Percentiles rank a stretch among this genome's conserved stretches.
These are phyloP conservation scores for Xylogone sp. DNA, from an alignment of 2,329 filamentous ascomycete genomes.

Conservation along the genomic window DNA sequence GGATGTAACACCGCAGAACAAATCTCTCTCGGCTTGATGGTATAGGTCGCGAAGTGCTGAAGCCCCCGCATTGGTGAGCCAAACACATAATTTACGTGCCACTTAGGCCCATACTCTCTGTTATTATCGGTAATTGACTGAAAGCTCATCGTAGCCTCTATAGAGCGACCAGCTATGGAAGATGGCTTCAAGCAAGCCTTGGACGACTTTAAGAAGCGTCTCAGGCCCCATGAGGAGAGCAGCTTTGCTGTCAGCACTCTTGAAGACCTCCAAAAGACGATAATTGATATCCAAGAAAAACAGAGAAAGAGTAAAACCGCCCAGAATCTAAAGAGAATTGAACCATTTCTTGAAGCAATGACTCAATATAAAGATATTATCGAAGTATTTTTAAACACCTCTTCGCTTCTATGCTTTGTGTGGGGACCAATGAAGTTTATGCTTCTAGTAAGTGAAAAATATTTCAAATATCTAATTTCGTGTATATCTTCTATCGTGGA, in stretches of 20 bases:
- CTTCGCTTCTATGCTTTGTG: slow-evolving; percentile 28
- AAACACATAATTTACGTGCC: neutral
- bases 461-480: neutral
- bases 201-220: slow-evolving; percentile 7
- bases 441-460: slow-evolving; percentile 19
- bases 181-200: slow-evolving; percentile 9
- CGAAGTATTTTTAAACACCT: slow-evolving; percentile 31
- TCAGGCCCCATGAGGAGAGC: slow-evolving; percentile 6
- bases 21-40: neutral
- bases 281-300: slow-evolving; percentile 24
- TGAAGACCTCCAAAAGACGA: slow-evolving; percentile 15
- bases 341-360: slow-evolving; percentile 30
- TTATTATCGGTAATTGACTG: too few relatives aligned
- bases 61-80: neutral
- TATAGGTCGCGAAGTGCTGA: neutral
- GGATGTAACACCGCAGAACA: neutral
- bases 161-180: neutral
- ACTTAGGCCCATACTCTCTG: too few relatives aligned
- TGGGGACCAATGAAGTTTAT: slow-evolving; percentile 35
- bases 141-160: neutral
- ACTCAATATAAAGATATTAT: slow-evolving; percentile 31
- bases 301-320: slow-evolving; percentile 21
- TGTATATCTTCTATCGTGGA: neutral
- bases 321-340: slow-evolving; percentile 25
- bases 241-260: slow-evolving; percentile 16